Evolutionary conservation across 345 rosid genomes (phyloP).

Genomic region (Cochlearia excelsa): DNA sequence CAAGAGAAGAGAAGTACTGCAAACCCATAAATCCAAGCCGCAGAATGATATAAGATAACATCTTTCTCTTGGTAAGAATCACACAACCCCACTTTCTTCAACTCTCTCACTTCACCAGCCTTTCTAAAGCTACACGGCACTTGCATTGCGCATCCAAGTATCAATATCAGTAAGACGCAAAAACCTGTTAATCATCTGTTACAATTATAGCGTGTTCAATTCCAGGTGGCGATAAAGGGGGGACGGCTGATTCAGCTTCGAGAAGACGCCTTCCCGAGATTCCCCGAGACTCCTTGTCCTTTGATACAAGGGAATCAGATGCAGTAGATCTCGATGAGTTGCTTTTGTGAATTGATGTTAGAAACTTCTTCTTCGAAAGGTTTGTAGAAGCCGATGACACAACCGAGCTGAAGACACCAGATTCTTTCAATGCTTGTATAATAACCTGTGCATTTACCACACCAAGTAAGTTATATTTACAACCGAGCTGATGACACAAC

Average conservation of each 20-base stretch:
- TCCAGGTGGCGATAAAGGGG: constrained; percentile 78
- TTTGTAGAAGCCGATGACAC: constrained; percentile 56
- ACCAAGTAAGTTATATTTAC: not conserved
- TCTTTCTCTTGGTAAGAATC: constrained; percentile 17
- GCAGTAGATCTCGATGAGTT: constrained; percentile 54
- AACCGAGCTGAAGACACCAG: constrained; percentile 75
- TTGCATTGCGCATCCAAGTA: constrained; percentile 1
- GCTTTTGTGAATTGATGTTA: constrained; percentile 42
- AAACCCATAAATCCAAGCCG: too few relatives aligned
- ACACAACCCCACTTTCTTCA: constrained; percentile 19
- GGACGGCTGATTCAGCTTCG: constrained; percentile 54
- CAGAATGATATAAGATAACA: too few relatives aligned
- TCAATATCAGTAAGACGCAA: constrained; percentile 6
- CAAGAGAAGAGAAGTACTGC: too few relatives aligned
- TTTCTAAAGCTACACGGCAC: constrained; percentile 30
- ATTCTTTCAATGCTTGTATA: constrained; percentile 75
- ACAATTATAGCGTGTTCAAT: constrained; percentile 31
- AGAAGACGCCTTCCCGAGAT: constrained; percentile 57
- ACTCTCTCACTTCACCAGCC: constrained; percentile 18
- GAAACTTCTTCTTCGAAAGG: constrained; percentile 53
- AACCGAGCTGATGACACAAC: not conserved
- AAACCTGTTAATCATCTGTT: constrained; percentile 27
- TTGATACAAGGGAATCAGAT: constrained; percentile 50
- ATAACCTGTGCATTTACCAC: constrained; percentile 47
- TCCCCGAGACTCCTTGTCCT: constrained; percentile 41